A percentile compares a stretch with the other conserved stretches of the same genome.
Conservation (phyloP, 768 basidiomycete genomes). For the Dacryopinax spathularia region DNA sequence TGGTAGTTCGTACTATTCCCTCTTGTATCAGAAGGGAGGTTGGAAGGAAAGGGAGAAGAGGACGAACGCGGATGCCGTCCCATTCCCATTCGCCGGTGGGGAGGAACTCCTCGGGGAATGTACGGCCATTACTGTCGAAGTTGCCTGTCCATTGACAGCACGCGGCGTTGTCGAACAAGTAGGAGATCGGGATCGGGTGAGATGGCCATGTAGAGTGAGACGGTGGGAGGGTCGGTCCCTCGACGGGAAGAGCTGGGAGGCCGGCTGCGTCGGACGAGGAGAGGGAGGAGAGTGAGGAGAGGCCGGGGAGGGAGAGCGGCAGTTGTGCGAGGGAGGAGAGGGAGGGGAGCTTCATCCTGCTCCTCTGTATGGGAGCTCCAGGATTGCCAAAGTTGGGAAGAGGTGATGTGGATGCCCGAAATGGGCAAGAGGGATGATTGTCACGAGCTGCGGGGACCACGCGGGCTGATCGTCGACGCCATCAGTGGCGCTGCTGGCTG, state of each 20-base stretch:
- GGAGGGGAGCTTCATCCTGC: constrained; percentile 1
- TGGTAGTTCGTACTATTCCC: constrained; percentile 7
- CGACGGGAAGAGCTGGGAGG: too few species aligned
- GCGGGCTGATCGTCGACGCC: too few species aligned
- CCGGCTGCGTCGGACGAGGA: not conserved
- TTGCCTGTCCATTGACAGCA: constrained; percentile 11
- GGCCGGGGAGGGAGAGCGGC: not conserved
- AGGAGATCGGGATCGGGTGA: constrained; percentile 9
- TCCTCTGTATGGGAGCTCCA: not conserved
- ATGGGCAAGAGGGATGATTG: too few species aligned
- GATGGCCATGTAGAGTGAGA: constrained; percentile 4
- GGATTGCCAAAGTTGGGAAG: not conserved
- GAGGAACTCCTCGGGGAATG: constrained; percentile 7
- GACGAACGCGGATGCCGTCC: constrained; percentile 9
- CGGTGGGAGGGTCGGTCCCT: not conserved
- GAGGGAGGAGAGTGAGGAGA: not conserved
- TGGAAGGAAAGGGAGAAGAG: not conserved
- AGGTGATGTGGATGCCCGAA: too few species aligned
- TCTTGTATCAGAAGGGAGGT: not conserved
- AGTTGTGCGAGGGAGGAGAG: not conserved
- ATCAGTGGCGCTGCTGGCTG: too few species aligned
- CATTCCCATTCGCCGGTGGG: constrained; percentile 7
- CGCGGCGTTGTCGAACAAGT: constrained; percentile 12
- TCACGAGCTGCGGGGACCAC: too few species aligned
- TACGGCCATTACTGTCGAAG: constrained; percentile 9